Conservation (phyloP, 352 stramenopile genomes). For the Pythium folliculosum region DNA sequence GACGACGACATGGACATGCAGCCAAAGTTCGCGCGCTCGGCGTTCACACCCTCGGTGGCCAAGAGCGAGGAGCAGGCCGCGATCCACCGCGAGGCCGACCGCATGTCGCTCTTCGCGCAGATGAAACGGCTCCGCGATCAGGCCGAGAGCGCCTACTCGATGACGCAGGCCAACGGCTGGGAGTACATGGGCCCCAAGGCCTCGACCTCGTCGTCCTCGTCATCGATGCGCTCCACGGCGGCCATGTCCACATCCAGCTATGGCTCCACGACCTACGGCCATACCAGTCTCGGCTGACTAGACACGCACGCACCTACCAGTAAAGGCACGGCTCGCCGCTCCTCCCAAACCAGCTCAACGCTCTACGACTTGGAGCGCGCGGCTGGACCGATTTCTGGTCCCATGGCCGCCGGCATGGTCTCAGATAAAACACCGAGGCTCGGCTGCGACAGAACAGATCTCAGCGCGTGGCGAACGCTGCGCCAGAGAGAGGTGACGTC, state of each 20-base stretch:
- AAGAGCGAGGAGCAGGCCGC: constrained; percentile 18
- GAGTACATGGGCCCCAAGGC: constrained; percentile 21
- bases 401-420: neutral
- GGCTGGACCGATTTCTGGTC: neutral
- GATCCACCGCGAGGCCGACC: constrained; percentile 20
- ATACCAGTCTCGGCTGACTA: constrained; percentile 16
- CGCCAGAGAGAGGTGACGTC: neutral
- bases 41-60: constrained; percentile 18
- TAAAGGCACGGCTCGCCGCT: neutral
- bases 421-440: neutral
- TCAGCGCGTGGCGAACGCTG: neutral
- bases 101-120: constrained; percentile 30
- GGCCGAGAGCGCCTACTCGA: constrained; percentile 26
- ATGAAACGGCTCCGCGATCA: constrained; percentile 25
- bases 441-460: neutral
- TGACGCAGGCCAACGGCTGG: constrained; percentile 26
- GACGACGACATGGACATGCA: constrained; percentile 8
- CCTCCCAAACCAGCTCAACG: neutral
- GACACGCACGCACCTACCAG: neutral
- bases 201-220: constrained; percentile 17
- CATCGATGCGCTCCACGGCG: constrained; percentile 17
- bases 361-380: neutral
- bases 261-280: constrained; percentile 7
- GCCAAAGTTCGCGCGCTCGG: constrained; percentile 14
- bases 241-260: constrained; percentile 23